Evolutionary conservation across 2,329 filamentous ascomycete genomes (phyloP).

Genomic region (Juglanconis oblonga): DNA sequence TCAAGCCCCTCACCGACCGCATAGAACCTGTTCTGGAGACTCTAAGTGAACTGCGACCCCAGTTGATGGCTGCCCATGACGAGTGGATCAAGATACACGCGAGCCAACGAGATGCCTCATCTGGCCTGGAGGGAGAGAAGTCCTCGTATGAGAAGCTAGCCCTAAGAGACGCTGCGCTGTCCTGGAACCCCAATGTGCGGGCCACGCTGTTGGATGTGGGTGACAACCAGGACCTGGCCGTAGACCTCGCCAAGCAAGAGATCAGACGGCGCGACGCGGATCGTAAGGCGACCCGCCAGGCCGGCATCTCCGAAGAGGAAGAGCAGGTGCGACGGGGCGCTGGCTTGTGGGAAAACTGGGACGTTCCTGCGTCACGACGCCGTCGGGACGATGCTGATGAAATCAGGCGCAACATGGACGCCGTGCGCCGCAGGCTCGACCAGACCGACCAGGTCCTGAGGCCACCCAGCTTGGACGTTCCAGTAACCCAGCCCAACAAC

Average conservation of each 20-base stretch:
- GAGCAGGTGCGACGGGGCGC: constrained; percentile 51
- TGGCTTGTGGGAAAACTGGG: constrained; percentile 43
- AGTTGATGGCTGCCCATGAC: constrained; percentile 69
- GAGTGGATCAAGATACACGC: constrained; percentile 59
- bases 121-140: constrained; percentile 19
- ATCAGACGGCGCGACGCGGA: constrained; percentile 64
- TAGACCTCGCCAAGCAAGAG: constrained; percentile 72
- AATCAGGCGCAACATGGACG: constrained; percentile 51
- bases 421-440: constrained; percentile 46
- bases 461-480: constrained; percentile 5
- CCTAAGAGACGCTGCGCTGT: constrained; percentile 59
- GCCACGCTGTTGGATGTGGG: constrained; percentile 64
- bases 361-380: constrained; percentile 27
- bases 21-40: constrained; percentile 60
- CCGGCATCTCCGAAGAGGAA: constrained; percentile 55
- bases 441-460: constrained; percentile 26
- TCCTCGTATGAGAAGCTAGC: constrained; percentile 46
- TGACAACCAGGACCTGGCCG: constrained; percentile 71
- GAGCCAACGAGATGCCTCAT: constrained; percentile 26
- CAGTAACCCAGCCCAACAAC: neutral
- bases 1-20: constrained; percentile 50
- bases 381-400: constrained; percentile 38
- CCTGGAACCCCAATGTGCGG: constrained; percentile 35
- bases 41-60: constrained; percentile 76
- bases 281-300: constrained; percentile 54